phyloP scores from a whole-genome alignment of 108 stramenopile species.

The Schizochytrium sp. region DNA sequence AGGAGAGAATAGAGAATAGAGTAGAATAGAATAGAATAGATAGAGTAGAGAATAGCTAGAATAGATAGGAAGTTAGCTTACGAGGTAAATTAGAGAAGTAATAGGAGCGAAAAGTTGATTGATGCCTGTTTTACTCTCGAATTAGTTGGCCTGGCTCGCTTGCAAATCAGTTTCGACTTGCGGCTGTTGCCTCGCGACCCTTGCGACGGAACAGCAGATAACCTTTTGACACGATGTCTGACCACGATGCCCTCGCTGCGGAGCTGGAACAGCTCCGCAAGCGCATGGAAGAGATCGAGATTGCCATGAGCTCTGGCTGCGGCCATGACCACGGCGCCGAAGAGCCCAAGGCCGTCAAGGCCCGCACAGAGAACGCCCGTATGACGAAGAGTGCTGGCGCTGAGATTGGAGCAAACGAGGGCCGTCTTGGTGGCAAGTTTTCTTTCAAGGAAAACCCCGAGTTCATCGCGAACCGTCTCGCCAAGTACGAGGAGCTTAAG shows the following conservation, averaged over 20 bases:
- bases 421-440: constrained; percentile 65
- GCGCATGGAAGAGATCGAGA: not conserved
- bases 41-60: no score
- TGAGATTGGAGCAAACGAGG: constrained; percentile 61
- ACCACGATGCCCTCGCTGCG: not conserved
- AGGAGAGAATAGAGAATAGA: no score
- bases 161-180: no score
- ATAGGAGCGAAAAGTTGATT: no score
- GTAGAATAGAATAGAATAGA: no score
- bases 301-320: not conserved
- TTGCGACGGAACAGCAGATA: no score
- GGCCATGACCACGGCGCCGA: not conserved
- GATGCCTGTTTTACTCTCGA: no score
- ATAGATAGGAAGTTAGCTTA: no score
- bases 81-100: no score
- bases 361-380: constrained; percentile 64
- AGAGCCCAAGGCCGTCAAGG: not conserved
- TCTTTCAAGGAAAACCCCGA: constrained; percentile 65
- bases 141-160: no score
- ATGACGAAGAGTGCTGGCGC: constrained; percentile 62
- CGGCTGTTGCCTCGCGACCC: no score
- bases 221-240: not conserved
- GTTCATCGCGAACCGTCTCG: constrained; percentile 66
- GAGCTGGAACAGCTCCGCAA: constrained; percentile 1
- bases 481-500: constrained; percentile 69